phyloP scores from a whole-genome alignment of 331 rosid genomes.

The Stylosanthes scabra region DNA sequence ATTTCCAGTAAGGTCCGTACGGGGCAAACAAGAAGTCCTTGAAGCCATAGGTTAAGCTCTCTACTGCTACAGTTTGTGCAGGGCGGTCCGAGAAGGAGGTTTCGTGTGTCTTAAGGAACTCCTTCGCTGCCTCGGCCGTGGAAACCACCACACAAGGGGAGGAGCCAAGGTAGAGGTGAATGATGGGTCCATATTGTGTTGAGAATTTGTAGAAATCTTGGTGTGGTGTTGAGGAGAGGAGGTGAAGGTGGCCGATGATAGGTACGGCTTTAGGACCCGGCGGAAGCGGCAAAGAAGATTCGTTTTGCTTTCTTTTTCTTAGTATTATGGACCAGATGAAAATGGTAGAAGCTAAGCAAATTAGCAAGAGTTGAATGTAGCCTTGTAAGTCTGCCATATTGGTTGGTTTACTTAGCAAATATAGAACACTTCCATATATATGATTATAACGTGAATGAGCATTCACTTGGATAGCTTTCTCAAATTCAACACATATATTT shows the following conservation, averaged over 20 bases:
- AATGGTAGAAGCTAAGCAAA: slow-evolving; percentile 37
- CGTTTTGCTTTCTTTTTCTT: slow-evolving; percentile 28
- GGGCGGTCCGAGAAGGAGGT: slow-evolving; percentile 45
- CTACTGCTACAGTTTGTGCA: slow-evolving; percentile 20
- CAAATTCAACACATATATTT: no score
- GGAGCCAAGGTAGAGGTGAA: slow-evolving; percentile 51
- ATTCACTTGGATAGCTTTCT: no score
- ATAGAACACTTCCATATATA: no score
- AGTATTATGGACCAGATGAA: slow-evolving; percentile 37
- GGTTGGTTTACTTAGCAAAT: no score
- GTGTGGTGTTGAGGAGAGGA: slow-evolving; percentile 48
- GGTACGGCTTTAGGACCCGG: slow-evolving; percentile 54
- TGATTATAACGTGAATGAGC: no score
- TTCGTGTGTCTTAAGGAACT: slow-evolving; percentile 55
- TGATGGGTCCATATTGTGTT: slow-evolving; percentile 48
- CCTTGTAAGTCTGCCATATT: no score
- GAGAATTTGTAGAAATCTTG: slow-evolving; percentile 53
- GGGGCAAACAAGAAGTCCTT: slow-evolving; percentile 47
- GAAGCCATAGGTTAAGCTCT: slow-evolving; percentile 45
- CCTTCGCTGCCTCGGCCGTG: slow-evolving; percentile 50
- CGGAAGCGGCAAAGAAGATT: slow-evolving; percentile 35
- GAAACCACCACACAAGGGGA: slow-evolving; percentile 51
- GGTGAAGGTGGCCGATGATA: slow-evolving; percentile 60
- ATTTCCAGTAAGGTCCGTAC: slow-evolving; percentile 57
- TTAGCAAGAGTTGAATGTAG: slow-evolving; percentile 20